Evolutionary conservation across 2,329 filamentous ascomycete genomes (phyloP).

Genomic region (Magnaporthiopsis rhizophila): DNA sequence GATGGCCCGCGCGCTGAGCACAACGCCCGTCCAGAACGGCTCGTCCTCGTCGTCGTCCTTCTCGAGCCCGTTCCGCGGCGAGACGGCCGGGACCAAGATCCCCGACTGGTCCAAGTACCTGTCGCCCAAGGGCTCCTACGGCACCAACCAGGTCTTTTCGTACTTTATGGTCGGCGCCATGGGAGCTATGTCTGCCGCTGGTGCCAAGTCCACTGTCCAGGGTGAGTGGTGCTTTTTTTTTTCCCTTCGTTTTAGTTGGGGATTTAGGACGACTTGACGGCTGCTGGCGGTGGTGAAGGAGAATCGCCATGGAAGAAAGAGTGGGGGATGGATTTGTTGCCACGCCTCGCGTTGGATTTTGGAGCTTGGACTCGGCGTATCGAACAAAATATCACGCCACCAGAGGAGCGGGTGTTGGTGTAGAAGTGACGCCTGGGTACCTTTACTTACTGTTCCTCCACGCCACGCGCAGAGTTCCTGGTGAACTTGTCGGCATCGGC

Average conservation of each 20-base stretch:
- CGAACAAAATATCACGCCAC: neutral
- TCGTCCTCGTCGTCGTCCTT: conserved; percentile 1
- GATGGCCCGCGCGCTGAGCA: conserved; percentile 47
- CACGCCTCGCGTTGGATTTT: neutral
- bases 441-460: neutral
- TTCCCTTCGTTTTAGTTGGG: too few species aligned
- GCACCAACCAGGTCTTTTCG: conserved; percentile 76
- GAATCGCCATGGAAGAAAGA: neutral
- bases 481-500: conserved; percentile 99
- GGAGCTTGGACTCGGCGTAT: neutral
- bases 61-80: conserved; percentile 54
- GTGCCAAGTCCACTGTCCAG: conserved; percentile 96
- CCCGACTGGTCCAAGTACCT: conserved; percentile 87
- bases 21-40: conserved; percentile 23
- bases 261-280: neutral
- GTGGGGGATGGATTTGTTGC: neutral
- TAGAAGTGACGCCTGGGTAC: too few species aligned
- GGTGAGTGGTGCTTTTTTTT: conserved; percentile 52
- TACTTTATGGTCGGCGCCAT: conserved; percentile 99
- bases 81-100: conserved; percentile 57
- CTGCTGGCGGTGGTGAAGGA: too few species aligned
- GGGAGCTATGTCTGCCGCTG: conserved; percentile 83
- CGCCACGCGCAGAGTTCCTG: conserved; percentile 69
- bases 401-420: too few species aligned
- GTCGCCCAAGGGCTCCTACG: conserved; percentile 53